Conservation (phyloP, 768 basidiomycete genomes). For the Collybiopsis luxurians region DNA sequence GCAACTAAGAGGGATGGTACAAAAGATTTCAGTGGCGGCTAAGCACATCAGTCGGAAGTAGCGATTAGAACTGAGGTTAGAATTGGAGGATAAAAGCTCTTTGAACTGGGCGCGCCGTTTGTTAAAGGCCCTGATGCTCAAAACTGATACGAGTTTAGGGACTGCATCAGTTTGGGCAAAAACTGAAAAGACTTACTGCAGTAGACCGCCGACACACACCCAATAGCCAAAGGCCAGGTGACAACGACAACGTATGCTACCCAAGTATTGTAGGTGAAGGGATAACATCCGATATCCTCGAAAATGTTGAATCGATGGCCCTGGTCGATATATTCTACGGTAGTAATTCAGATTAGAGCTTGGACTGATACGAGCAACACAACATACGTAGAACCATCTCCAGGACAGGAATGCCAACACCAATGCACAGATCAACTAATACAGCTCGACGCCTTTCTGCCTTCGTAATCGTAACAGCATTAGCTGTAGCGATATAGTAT, state of each 20-base stretch:
- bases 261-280: slow-evolving; percentile 46
- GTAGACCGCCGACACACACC: slow-evolving; percentile 36
- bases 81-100: slow-evolving; percentile 27
- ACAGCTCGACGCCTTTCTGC: slow-evolving; percentile 52
- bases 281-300: slow-evolving; percentile 57
- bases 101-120: slow-evolving; percentile 25
- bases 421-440: slow-evolving; percentile 48
- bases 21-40: slow-evolving; percentile 41
- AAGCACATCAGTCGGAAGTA: slow-evolving; percentile 66
- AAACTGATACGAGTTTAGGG: slow-evolving; percentile 11
- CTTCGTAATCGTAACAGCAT: slow-evolving; percentile 46
- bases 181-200: slow-evolving; percentile 20
- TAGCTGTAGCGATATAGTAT: slow-evolving; percentile 54
- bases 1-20: slow-evolving; percentile 30
- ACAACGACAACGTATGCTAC: slow-evolving; percentile 42
- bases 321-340: slow-evolving; percentile 47
- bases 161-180: not conserved
- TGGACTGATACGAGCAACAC: not conserved
- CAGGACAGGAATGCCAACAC: slow-evolving; percentile 51
- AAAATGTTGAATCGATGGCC: slow-evolving; percentile 61
- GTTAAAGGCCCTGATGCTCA: slow-evolving; percentile 41
- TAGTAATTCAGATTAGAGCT: slow-evolving; percentile 12
- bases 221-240: slow-evolving; percentile 39
- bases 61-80: slow-evolving; percentile 31
- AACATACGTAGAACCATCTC: slow-evolving; percentile 44